Evolutionary conservation across 208 protist genomes (phyloP), one percentile per base, ranked within the genome.

Genomic region (Leishmania martiniquensis): DNA sequence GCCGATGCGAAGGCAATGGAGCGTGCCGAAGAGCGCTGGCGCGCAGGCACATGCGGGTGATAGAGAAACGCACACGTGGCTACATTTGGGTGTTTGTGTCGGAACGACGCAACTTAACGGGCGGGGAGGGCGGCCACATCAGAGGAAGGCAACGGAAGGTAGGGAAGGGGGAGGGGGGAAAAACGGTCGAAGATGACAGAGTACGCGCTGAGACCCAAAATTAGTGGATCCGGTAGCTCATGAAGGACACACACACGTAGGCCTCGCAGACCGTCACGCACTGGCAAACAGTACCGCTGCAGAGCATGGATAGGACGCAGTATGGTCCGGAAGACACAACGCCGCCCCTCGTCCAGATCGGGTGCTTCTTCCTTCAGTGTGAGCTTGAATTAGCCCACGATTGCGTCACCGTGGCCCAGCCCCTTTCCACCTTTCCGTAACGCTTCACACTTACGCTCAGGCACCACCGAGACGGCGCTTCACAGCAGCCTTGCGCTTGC

Each of bases 401-500:
- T n/a, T 44, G 65, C 65, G 34, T 49, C 9, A 51, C 65, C 39
- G 42, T 13, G 22, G 12, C 34, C 6, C 29, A 20, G 12, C 2
- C 49, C 15, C 17, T 37, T 59, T 59, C 47, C n/a, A n/a, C n/a
- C 49, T 42, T 29, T 5, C 32, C 32, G 1, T 22, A 15, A 17
- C 70, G 47, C 17, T 60, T 44, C 22, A 32, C 12, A n/a, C 13
- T 34, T 59, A 13, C 6, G 4, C 52, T 62, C 44, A 84, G 10
- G 42, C 44, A 52, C 75, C 76, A 20, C 77, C 69, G 17, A 86
- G 82, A n/a, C 76, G 65, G 17, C 79, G 75, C 80, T 96, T 96
- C 13, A 87, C 68, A 0, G 20, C 57, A 25, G 81, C 89, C 66
- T 97, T 95, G 25, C 82, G 85, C 80, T 93, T 94, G 78, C 88